A percentile compares a stretch with the other conserved stretches of the same genome.
phyloP scores from a whole-genome alignment of 2,329 filamentous ascomycete genomes.

The Graphilbum ipis-grandicollis region DNA sequence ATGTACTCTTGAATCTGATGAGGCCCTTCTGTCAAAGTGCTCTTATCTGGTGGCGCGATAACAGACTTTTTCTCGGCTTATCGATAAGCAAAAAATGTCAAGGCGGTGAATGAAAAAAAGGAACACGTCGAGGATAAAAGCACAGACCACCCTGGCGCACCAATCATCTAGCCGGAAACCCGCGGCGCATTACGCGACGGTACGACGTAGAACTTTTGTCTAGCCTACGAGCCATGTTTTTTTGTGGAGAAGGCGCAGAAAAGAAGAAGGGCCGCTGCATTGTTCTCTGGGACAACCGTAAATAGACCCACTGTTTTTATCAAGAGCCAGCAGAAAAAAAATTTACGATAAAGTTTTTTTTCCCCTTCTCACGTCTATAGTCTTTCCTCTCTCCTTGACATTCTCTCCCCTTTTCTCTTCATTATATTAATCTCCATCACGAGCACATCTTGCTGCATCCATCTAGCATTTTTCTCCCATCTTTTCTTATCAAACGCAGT shows the following conservation, averaged over 20 bases:
- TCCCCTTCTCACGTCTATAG: no score
- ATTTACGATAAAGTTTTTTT: no score
- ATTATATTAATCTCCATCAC: neutral
- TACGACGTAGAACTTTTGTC: no score
- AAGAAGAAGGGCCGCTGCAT: neutral
- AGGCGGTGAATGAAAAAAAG: neutral
- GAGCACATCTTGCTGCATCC: no score
- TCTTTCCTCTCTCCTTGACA: neutral
- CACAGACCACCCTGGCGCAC: neutral
- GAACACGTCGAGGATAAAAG: neutral
- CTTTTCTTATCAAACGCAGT: no score
- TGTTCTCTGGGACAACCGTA: neutral
- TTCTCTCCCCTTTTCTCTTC: neutral
- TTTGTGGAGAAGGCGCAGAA: neutral
- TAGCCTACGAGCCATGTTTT: no score
- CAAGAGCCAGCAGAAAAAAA: neutral
- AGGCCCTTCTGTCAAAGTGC: no score
- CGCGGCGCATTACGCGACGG: no score
- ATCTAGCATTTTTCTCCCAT: no score
- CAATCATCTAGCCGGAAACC: neutral
- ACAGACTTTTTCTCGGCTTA: neutral
- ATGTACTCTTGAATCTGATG: no score
- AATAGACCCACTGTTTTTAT: neutral
- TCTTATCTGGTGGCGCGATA: no score
- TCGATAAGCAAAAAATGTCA: neutral